Base-by-base conservation (phyloP, 2,329 filamentous ascomycete species). In the Sarocladium oryzae region DNA sequence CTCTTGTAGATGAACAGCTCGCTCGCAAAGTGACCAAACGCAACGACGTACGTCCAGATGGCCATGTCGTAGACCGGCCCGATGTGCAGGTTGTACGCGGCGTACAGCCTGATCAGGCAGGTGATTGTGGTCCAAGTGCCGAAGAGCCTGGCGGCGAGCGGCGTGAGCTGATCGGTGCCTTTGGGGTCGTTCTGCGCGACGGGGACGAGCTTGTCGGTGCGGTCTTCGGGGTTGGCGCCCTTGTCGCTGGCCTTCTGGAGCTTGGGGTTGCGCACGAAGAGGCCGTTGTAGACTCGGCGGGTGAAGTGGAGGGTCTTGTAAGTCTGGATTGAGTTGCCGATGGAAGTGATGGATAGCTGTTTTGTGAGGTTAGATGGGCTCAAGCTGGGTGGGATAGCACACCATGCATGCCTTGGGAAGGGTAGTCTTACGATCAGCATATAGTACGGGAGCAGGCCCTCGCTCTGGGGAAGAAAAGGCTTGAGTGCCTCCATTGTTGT, bases 81-180 rank as follows among this genome's bases (percentile, higher is more conserved):
- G 54, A 89, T 77, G 57, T 82, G 75, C 56, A 95, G 81, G 66
- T 95, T 77, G 71, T 95, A 95, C 30, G 88, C 88, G 4, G 89
- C 88, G 63, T 95, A 95, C 57, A 90, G 72, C 50, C 91, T 82
- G 40, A 95, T 78, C 49, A 95, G 72, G 53, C 83, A 80, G 5
- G 86, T 85, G 53, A 95, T 75, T 53, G 92, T 77, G 0, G 91
- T 95, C 85, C 90, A 96, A 26, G 88, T 93, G 51, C 87, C 90
- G 66, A 95, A 95, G 18, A 89, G 83, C 56, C 89, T 84, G 23
- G 84, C 84, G 10, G 84, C 85, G 26, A 96, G 81, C 4, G 86
- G 82, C 5, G 88, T 91, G 52, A 89, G 80, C 67, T 83, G 79
- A 61, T 82, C 79, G 52, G 69, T 61, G 40, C 69, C 74, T 60